phyloP scores from a whole-genome alignment of 78 protist genomes.

The Planoprotostelium fungivorum region DNA sequence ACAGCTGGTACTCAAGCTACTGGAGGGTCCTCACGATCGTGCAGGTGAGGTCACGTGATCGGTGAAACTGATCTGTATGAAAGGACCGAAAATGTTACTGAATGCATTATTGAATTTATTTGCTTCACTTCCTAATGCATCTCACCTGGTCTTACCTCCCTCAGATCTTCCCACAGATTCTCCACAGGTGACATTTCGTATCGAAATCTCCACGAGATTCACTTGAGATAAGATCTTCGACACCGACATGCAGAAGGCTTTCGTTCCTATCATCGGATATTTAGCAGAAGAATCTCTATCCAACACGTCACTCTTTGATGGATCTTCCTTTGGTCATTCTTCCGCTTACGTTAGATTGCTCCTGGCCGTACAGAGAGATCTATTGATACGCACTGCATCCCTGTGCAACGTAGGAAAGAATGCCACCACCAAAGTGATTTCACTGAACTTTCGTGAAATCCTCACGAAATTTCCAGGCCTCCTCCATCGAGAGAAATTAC shows the following conservation, averaged over 20 bases:
- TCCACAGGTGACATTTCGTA: neutral
- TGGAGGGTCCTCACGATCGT: slow-evolving; percentile 12
- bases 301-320: neutral
- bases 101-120: neutral
- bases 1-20: slow-evolving; percentile 29
- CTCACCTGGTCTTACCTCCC: slow-evolving; percentile 7
- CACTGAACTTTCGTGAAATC: neutral
- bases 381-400: neutral
- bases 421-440: neutral
- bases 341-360: neutral
- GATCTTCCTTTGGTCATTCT: neutral
- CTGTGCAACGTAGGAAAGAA: neutral
- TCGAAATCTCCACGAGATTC: neutral
- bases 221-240: no score
- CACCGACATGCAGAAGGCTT: no score
- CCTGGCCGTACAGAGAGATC: neutral
- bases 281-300: neutral
- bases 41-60: neutral
- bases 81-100: neutral
- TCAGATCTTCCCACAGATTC: neutral
- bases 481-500: neutral
- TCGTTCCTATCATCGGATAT: neutral
- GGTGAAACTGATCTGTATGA: neutral
- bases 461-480: neutral
- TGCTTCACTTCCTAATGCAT: neutral